Percentiles rank a stretch among this genome's conserved stretches.
Conservation (phyloP, 345 rosid genomes). For the Brassica nigra region DNA sequence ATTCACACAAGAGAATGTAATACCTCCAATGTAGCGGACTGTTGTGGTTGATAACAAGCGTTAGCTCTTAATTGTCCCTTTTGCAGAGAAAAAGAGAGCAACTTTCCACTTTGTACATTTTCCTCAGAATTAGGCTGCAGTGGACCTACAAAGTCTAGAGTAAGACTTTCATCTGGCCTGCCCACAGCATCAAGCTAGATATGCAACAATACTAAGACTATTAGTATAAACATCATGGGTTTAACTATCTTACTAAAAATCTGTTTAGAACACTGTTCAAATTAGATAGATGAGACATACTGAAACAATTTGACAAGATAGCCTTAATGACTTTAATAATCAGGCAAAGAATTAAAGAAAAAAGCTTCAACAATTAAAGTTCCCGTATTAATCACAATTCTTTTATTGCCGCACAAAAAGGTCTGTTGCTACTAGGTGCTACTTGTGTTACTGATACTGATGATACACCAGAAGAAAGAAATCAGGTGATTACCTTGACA, state of each 20-base stretch:
- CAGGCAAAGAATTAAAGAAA: not conserved
- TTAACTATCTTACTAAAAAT: not conserved
- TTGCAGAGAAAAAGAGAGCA: conserved; percentile 78
- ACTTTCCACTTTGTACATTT: conserved; percentile 64
- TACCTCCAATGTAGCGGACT: conserved; percentile 92
- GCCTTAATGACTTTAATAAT: not conserved
- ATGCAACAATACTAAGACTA: conserved; percentile 28
- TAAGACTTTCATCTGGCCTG: conserved; percentile 91
- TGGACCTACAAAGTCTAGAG: conserved; percentile 72
- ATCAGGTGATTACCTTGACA: conserved; percentile 64
- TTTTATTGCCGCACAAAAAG: not conserved
- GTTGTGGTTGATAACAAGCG: conserved; percentile 68
- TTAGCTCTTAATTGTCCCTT: conserved; percentile 91
- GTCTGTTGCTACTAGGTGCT: conserved; percentile 14
- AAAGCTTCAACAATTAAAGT: conserved; percentile 5
- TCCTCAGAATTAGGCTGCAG: conserved; percentile 58
- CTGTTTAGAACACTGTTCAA: conserved; percentile 7
- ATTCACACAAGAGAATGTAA: conserved; percentile 16
- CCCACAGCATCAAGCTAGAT: conserved; percentile 86
- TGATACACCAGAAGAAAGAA: conserved; percentile 10
- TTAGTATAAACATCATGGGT: conserved; percentile 8
- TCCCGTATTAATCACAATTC: not conserved
- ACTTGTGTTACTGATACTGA: conserved; percentile 19
- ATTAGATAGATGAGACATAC: conserved; percentile 13
- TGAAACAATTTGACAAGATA: conserved; percentile 9